These are phyloP conservation scores for Leishmania lainsoni DNA, from an alignment of 208 protist genomes.

Conservation along the genomic window DNA sequence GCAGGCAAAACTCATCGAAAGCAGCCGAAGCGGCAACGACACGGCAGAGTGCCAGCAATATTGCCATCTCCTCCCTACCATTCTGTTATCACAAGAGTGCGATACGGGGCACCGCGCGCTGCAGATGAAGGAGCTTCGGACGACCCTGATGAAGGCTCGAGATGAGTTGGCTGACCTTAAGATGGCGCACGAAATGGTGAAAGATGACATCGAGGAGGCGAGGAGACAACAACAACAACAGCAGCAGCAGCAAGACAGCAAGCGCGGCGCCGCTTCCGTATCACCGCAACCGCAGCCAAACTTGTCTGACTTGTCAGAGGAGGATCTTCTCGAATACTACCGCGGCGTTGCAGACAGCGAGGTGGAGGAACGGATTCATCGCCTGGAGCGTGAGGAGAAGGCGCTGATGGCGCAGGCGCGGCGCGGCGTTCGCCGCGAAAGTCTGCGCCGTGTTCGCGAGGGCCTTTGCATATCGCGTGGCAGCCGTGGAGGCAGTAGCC, in stretches of 20 bases:
- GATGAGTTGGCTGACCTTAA: conserved; percentile 69
- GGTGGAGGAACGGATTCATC: conserved; percentile 57
- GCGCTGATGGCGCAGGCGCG: conserved; percentile 54
- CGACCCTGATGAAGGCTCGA: conserved; percentile 39
- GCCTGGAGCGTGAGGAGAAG: conserved; percentile 70
- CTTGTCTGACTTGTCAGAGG: conserved; percentile 30
- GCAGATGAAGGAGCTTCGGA: conserved; percentile 41
- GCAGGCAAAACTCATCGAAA: conserved; percentile 21
- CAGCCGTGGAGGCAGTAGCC: conserved; percentile 14
- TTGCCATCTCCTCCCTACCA: conserved; percentile 7
- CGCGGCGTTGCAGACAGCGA: conserved; percentile 44
- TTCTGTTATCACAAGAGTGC: conserved; percentile 1
- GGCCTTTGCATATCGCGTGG: conserved; percentile 39
- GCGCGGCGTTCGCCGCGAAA: conserved; percentile 58
- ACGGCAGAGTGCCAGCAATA: not conserved
- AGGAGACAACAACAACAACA: conserved; percentile 28
- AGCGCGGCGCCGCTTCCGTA: conserved; percentile 25
- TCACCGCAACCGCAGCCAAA: conserved; percentile 49
- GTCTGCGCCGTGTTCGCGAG: conserved; percentile 65
- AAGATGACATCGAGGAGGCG: conserved; percentile 60
- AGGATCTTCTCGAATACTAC: conserved; percentile 26
- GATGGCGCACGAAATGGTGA: conserved; percentile 75
- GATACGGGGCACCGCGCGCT: conserved; percentile 8
- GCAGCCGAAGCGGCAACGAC: not conserved
- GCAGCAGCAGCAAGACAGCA: conserved; percentile 23